Conservation (phyloP, 345 rosid genomes). For the Reutealis trisperma region DNA sequence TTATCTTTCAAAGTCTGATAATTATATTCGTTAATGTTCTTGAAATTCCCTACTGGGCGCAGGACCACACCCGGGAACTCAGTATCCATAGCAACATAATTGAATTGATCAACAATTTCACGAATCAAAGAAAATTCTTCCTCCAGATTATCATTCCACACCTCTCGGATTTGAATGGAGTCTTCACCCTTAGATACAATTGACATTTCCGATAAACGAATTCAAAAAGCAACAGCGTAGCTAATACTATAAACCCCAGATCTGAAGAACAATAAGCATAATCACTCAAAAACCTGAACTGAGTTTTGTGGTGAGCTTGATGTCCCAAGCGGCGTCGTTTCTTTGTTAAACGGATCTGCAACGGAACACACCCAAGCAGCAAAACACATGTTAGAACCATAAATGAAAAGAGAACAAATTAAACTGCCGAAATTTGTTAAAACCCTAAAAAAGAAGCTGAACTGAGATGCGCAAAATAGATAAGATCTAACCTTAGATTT, state of each 20-base stretch:
- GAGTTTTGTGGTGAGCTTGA: neutral
- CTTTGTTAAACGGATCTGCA: constrained; percentile 25
- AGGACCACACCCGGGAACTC: constrained; percentile 92
- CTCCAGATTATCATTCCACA: constrained; percentile 75
- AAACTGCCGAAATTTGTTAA: neutral
- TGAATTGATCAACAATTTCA: constrained; percentile 63
- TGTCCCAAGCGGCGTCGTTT: neutral
- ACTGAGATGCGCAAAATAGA: neutral
- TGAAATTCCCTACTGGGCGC: constrained; percentile 75
- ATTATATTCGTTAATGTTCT: constrained; percentile 76
- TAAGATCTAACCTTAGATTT: constrained; percentile 44
- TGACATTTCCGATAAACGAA: constrained; percentile 46
- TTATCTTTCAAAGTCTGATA: constrained; percentile 79
- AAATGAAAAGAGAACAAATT: neutral
- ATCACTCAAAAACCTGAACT: constrained; percentile 33
- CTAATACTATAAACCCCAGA: constrained; percentile 40
- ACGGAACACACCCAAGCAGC: neutral
- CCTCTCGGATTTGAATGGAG: constrained; percentile 75
- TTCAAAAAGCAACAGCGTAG: neutral
- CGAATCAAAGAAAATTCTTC: constrained; percentile 82
- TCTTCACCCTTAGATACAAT: constrained; percentile 52
- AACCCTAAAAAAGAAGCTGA: neutral
- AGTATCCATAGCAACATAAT: constrained; percentile 80
- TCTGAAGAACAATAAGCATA: constrained; percentile 44
- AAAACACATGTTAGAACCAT: neutral